Evolutionary conservation across 2,329 filamentous ascomycete species (phyloP).

Genomic region (Aspergillus neoniger): DNA sequence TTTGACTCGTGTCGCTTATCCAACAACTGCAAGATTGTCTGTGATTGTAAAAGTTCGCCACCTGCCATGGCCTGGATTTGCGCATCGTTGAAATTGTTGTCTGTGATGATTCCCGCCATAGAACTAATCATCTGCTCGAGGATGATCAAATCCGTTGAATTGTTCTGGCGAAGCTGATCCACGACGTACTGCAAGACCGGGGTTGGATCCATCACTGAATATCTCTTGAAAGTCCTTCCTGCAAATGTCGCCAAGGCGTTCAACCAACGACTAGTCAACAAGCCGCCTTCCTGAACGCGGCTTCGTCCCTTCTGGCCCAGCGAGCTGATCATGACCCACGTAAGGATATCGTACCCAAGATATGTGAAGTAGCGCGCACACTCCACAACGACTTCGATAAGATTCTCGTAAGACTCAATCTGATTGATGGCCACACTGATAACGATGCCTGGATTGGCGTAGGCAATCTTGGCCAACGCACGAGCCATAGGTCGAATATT

Average conservation of each 20-base stretch:
- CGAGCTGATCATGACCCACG: slow-evolving; percentile 84
- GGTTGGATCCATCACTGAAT: slow-evolving; percentile 77
- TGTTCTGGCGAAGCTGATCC: slow-evolving; percentile 76
- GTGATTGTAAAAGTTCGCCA: slow-evolving; percentile 74
- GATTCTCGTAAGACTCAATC: slow-evolving; percentile 90
- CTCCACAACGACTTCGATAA: slow-evolving; percentile 92
- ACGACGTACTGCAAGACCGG: slow-evolving; percentile 90
- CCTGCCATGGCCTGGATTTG: slow-evolving; percentile 88
- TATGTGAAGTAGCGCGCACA: slow-evolving; percentile 93
- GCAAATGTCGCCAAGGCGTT: slow-evolving; percentile 88
- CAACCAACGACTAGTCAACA: slow-evolving; percentile 88
- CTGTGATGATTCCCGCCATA: slow-evolving; percentile 91
- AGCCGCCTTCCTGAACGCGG: slow-evolving; percentile 63
- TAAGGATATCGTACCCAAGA: slow-evolving; percentile 87
- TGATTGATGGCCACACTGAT: slow-evolving; percentile 87
- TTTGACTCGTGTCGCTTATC: slow-evolving; percentile 78
- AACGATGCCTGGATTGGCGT: slow-evolving; percentile 85
- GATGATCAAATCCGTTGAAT: slow-evolving; percentile 87
- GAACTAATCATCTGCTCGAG: slow-evolving; percentile 85
- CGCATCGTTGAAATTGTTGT: slow-evolving; percentile 82
- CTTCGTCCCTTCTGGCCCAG: slow-evolving; percentile 60
- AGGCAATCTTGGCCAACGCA: slow-evolving; percentile 86
- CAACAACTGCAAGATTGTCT: slow-evolving; percentile 76
- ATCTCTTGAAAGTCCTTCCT: slow-evolving; percentile 84
- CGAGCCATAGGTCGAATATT: slow-evolving; percentile 86